phyloP scores from a whole-genome alignment of 176 grass and related monocot species.

The Stipa capillata region DNA sequence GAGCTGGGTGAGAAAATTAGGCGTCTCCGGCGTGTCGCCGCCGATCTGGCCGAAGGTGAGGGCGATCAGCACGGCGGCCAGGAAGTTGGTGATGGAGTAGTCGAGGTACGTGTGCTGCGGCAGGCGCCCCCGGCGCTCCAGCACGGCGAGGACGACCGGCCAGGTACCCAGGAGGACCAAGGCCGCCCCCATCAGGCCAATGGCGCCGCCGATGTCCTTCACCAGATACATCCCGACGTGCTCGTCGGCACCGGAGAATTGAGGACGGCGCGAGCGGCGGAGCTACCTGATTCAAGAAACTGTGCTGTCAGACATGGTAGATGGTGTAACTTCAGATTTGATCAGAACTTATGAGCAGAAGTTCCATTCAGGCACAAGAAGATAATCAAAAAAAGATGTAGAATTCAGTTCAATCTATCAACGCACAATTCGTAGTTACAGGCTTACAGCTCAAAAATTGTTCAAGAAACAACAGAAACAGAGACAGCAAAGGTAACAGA shows the following conservation, averaged over 20 bases:
- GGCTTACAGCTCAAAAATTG: neutral
- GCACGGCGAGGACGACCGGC: conserved; percentile 84
- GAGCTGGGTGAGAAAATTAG: conserved; percentile 91
- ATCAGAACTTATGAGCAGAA: too few species aligned
- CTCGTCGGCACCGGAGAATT: neutral
- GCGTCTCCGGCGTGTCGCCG: conserved; percentile 37
- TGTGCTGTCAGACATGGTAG: neutral
- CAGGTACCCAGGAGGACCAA: conserved; percentile 83
- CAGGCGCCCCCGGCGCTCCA: conserved; percentile 76
- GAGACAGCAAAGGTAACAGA: neutral
- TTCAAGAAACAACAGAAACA: neutral
- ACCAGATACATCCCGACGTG: conserved; percentile 58
- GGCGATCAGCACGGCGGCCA: conserved; percentile 70
- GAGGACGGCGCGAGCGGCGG: neutral
- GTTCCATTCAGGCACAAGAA: too few species aligned
- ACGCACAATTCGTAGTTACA: neutral
- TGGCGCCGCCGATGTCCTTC: conserved; percentile 65
- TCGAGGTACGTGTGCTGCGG: conserved; percentile 94
- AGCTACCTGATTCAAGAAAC: neutral
- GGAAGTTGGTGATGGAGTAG: conserved; percentile 79
- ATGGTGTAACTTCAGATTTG: neutral
- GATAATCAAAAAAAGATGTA: neutral
- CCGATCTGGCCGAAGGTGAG: conserved; percentile 79
- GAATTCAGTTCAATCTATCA: neutral
- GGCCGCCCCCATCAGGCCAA: conserved; percentile 62